These are phyloP conservation scores for Phytophthora multivora DNA, from an alignment of 352 stramenopile genomes.

Conservation along the genomic window DNA sequence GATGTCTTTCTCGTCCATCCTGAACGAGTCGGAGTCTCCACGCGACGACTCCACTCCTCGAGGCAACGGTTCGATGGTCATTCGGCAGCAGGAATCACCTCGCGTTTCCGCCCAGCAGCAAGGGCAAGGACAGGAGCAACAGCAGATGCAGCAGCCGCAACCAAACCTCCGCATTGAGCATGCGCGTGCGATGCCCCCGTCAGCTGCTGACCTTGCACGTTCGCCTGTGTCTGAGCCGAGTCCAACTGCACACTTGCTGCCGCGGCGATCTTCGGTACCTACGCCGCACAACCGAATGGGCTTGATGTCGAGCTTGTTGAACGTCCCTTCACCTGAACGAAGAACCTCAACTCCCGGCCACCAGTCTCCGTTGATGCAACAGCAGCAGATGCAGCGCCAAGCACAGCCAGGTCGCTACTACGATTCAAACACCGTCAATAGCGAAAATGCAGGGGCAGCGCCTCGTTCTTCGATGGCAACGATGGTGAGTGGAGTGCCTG, in stretches of 20 bases:
- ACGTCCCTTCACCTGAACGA: constrained; percentile 68
- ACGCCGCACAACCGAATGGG: constrained; percentile 60
- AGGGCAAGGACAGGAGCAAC: constrained; percentile 11
- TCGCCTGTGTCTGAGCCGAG: constrained; percentile 39
- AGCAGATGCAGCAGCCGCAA: constrained; percentile 30
- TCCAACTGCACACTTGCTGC: constrained; percentile 66
- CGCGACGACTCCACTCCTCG: constrained; percentile 47
- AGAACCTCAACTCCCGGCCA: constrained; percentile 39
- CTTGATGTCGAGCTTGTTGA: constrained; percentile 82
- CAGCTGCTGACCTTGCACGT: constrained; percentile 31
- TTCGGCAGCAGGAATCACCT: constrained; percentile 46
- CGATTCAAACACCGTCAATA: constrained; percentile 26
- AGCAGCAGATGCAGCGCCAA: constrained; percentile 37
- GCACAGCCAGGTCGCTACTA: constrained; percentile 47
- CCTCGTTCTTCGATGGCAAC: constrained; percentile 28
- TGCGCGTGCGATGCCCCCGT: constrained; percentile 24
- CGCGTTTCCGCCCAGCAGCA: constrained; percentile 27
- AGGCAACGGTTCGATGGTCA: constrained; percentile 42
- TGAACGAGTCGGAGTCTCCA: constrained; percentile 87
- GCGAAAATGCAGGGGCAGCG: constrained; percentile 12
- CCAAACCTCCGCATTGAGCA: constrained; percentile 34
- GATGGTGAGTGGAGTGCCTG: constrained; percentile 36
- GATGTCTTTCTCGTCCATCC: constrained; percentile 91
- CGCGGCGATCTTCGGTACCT: constrained; percentile 31
- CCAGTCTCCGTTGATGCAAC: constrained; percentile 51